Evolutionary conservation across 2,329 filamentous ascomycete species (phyloP), one percentile per base, ranked within the genome.

Genomic region (Cladophialophora immunda): DNA sequence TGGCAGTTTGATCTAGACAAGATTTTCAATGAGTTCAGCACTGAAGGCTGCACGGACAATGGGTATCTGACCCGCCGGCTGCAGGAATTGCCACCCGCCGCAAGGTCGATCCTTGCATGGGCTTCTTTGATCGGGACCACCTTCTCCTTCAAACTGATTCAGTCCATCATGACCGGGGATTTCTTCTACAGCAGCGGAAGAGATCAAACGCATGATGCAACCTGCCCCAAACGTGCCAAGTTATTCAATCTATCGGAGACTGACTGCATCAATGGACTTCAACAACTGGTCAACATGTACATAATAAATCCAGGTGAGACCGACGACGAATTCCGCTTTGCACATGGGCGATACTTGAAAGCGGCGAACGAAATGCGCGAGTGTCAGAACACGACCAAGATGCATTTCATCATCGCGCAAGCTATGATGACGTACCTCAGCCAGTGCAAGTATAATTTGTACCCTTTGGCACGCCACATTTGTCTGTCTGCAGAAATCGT

Each of bases 321-420:
- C 1, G 94, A 97, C 74, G 93, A 97, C 77, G 86, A 89, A 47
- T 97, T 97, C 77, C 88, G 89, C 36, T 97, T 97, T 76, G 89
- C 90, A 36, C 94, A 97, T 77, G 94, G 97, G 77, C 88, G 94
- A 60, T 96, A 96, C 74, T 85, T 93, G 58, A 89, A 91, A 75
- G 92, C 92, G 17, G 89, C 92, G 5, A 83, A 86, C 15, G 85
- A 87, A 4, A 81, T 97, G 59, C 87, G 86, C 68, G 89, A 94
- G 75, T 89, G 87, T 74, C 82, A 80, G 58, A 88, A 91, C 63
- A 81, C 86, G 25, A 82, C 86, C 22, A 91, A 91, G 72, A 97
- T 97, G 94, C 93, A 97, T 78, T 97, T 94, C 73, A 88, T 93
- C 54, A 92, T 97, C 73, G 91, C 92, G 0, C 90, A 92, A 75